These are phyloP conservation scores for Flueggea neowawraea DNA, from an alignment of 441 rosid genomes.

Conservation along the genomic window DNA sequence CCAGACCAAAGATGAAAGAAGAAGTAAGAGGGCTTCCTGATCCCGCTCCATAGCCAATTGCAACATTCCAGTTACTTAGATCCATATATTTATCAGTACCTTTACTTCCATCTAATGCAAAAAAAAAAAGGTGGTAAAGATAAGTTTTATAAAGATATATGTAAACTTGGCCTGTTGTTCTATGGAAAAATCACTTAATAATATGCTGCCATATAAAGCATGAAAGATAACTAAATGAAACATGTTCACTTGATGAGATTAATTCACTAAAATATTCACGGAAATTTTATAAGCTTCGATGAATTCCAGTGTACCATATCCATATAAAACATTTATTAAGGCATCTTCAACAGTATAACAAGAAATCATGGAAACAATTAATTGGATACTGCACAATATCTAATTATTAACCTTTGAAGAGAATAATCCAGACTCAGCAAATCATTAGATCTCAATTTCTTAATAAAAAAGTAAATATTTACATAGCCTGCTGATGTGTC, in stretches of 20 bases:
- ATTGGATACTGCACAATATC: not conserved
- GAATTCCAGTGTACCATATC: too few species aligned
- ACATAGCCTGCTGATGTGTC: not conserved
- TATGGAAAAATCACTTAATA: too few species aligned
- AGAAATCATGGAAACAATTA: not conserved
- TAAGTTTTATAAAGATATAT: not conserved
- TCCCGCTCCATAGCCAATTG: constrained; percentile 87
- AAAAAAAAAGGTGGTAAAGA: constrained; percentile 6
- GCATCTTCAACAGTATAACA: not conserved
- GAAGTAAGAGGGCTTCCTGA: constrained; percentile 86
- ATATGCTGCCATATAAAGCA: too few species aligned
- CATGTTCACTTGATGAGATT: too few species aligned
- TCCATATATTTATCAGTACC: constrained; percentile 48
- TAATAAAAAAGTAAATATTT: not conserved
- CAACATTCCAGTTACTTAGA: constrained; percentile 81
- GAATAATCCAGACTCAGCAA: not conserved
- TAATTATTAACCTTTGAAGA: not conserved
- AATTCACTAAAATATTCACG: too few species aligned
- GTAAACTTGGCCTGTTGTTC: not conserved
- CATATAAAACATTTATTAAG: too few species aligned
- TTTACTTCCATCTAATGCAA: constrained; percentile 49
- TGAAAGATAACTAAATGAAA: too few species aligned
- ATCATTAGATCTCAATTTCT: not conserved
- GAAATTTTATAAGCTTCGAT: too few species aligned
- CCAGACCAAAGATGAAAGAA: constrained; percentile 86